Evolutionary conservation across 441 rosid species (phyloP).

Genomic region (Pelargonium fulgidum): DNA sequence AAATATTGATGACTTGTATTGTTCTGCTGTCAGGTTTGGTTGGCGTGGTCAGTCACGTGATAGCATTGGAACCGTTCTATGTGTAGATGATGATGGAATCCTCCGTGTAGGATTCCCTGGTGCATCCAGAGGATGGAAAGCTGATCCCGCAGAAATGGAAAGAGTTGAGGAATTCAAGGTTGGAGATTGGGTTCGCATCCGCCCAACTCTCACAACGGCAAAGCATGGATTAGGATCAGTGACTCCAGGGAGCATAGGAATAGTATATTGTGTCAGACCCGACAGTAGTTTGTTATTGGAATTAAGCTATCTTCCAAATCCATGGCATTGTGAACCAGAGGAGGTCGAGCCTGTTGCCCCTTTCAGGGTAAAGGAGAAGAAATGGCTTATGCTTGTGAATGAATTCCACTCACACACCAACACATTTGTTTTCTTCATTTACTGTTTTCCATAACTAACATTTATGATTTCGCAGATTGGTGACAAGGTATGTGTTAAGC

Average conservation of each 20-base stretch:
- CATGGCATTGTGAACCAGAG: conserved; percentile 99
- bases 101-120: conserved; percentile 99
- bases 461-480: conserved; percentile 62
- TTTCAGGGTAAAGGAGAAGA: conserved; percentile 57
- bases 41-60: conserved; percentile 97
- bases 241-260: conserved; percentile 96
- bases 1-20: conserved; percentile 18
- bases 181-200: conserved; percentile 99
- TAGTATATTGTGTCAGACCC: conserved; percentile 90
- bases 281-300: conserved; percentile 89
- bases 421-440: conserved; percentile 4
- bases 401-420: not conserved
- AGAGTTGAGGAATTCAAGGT: conserved; percentile 99
- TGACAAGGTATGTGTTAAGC: conserved; percentile 87
- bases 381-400: conserved; percentile 11
- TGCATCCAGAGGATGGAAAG: conserved; percentile 99
- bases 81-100: conserved; percentile 98
- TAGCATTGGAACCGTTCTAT: conserved; percentile 91
- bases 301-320: conserved; percentile 83
- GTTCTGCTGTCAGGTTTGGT: conserved; percentile 60
- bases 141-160: conserved; percentile 99
- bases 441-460: not conserved
- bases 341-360: conserved; percentile 93
- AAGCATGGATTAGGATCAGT: conserved; percentile 96
- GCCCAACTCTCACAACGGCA: conserved; percentile 86